These are phyloP conservation scores for Rhizophlyctis rosea DNA, from an alignment of 192 early-diverging fungal species.

Conservation along the genomic window DNA sequence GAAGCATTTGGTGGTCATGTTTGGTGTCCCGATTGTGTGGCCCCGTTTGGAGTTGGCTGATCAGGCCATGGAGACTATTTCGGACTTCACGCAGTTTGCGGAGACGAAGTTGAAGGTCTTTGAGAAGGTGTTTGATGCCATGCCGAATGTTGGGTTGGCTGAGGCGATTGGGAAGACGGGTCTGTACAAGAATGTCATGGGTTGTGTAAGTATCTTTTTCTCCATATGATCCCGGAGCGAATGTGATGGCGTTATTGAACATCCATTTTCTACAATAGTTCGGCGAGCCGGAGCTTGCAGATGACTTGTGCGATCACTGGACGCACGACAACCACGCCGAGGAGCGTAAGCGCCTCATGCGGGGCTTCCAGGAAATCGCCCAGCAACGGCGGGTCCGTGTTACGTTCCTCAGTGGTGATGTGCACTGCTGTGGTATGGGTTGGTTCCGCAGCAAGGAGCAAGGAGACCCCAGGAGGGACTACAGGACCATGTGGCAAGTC, in stretches of 20 bases:
- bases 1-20: conserved; percentile 67
- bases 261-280: conserved; percentile 49
- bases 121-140: background rate
- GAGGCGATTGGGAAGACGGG: conserved; percentile 29
- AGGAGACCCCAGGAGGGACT: conserved; percentile 27
- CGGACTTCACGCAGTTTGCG: conserved; percentile 19
- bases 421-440: conserved; percentile 46
- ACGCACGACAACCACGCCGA: conserved; percentile 64
- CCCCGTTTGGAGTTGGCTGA: conserved; percentile 71
- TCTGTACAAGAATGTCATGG: conserved; percentile 33
- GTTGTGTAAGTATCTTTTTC: conserved; percentile 29
- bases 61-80: conserved; percentile 56
- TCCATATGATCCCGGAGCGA: conserved; percentile 4
- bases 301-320: conserved; percentile 77
- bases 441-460: conserved; percentile 64
- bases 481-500: conserved; percentile 14
- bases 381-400: conserved; percentile 58
- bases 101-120: conserved; percentile 7
- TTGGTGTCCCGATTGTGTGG: conserved; percentile 74
- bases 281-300: conserved; percentile 80
- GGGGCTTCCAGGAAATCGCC: conserved; percentile 65
- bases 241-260: conserved; percentile 22
- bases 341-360: conserved; percentile 67
- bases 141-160: conserved; percentile 10
- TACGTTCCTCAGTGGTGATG: conserved; percentile 80